Evolutionary conservation across 179 eudicot genomes (phyloP).

Genomic region (Pouteria campechiana): DNA sequence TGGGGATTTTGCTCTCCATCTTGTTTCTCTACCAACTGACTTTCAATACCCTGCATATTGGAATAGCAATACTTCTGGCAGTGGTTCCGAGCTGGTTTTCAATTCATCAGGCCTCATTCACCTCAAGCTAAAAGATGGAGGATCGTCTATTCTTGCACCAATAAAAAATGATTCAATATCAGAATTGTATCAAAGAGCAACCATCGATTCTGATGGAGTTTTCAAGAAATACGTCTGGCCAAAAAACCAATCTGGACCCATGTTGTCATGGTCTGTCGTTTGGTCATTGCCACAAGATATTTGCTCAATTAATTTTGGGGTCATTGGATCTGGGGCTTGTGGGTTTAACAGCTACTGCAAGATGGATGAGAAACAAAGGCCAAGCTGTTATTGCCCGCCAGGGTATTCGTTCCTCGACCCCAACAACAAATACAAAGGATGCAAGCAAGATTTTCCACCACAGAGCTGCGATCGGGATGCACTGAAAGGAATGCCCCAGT

Average conservation of each 20-base stretch:
- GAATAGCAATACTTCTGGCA: neutral
- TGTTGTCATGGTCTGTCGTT: slow-evolving; percentile 1
- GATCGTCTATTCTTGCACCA: no score
- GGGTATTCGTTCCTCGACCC: slow-evolving; percentile 24
- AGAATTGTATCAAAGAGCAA: slow-evolving; percentile 8
- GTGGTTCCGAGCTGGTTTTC: neutral
- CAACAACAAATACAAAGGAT: slow-evolving; percentile 14
- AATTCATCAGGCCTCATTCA: slow-evolving; percentile 3
- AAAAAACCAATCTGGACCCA: neutral
- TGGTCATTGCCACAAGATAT: slow-evolving; percentile 6
- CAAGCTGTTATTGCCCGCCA: slow-evolving; percentile 23
- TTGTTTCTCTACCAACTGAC: neutral
- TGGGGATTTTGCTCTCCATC: slow-evolving; percentile 8
- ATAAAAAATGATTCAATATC: no score
- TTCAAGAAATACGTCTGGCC: slow-evolving; percentile 8
- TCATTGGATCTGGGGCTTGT: slow-evolving; percentile 5
- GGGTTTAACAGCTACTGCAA: slow-evolving; percentile 35
- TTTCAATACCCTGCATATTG: neutral
- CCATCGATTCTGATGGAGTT: slow-evolving; percentile 10
- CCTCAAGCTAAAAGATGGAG: neutral
- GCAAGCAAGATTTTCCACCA: slow-evolving; percentile 17
- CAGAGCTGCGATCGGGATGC: slow-evolving; percentile 7
- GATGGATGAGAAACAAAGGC: slow-evolving; percentile 4
- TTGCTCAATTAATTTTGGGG: neutral
- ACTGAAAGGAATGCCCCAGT: neutral